Base-by-base conservation (phyloP, 2,329 filamentous ascomycete genomes). In the Trichoderma citrinoviride region DNA sequence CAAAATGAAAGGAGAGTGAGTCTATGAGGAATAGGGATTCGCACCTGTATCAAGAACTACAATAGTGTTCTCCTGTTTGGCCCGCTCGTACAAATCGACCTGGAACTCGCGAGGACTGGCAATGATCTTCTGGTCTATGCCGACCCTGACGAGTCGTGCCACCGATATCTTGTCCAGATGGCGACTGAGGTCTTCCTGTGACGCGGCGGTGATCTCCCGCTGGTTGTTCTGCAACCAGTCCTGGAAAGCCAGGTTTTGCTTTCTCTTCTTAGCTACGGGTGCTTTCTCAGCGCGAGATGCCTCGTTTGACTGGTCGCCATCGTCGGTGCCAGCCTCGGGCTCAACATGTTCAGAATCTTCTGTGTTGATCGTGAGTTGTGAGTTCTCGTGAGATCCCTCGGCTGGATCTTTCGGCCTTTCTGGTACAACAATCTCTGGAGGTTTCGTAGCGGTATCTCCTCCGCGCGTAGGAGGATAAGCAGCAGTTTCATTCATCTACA, bases 1-100 rank as follows among this genome's bases (percentile, higher is more conserved):
- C 29, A 12, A 37, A 2, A 27, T 6, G 10, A 33, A 19, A 3
- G 7, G 23, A 17, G n/a, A n/a, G n/a, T n/a, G 7, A 12, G 12
- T 8, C 27, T 10, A 14, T 23, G 4, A 8, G 23, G 46, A 3
- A 40, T 21, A n/a, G n/a, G 8, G 17, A 12, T 8, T 57, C 71
- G 58, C 74, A 88, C 87, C 92, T n/a, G 94, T 97, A 72, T 96
- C 93, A 1, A 98, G 83, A 1, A 99, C 95, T 0, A 95, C 93
- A 70, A 99, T 96, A 7, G 89, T 90, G 73, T 99, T 99, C 70
- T 89, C 85, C 58, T 84, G 73, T 73, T 95, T 97, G 4, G 95
- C 94, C 68, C 86, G 86, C 75, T 97, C 92, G 72, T 95, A 98
- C 0, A 99, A 83, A 73, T 98, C 94, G 14, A 91, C 80, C 75